Conservation (phyloP, 768 basidiomycete genomes). For the Suillus fuscotomentosus region DNA sequence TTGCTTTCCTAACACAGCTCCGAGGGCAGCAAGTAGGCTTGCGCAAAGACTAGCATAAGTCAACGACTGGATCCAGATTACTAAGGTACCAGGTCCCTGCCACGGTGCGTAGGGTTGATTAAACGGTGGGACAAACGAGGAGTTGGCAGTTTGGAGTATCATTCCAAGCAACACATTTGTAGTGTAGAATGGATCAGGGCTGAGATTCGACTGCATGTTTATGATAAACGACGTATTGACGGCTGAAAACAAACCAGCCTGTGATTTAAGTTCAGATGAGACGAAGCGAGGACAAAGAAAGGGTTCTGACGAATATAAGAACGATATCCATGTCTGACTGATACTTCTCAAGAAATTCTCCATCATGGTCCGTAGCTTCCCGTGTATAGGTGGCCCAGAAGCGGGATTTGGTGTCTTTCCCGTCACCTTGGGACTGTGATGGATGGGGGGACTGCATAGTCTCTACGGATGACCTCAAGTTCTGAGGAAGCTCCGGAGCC, state of each 20-base stretch:
- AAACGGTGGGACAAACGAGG: neutral
- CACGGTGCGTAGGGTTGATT: neutral
- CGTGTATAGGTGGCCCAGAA: constrained; percentile 15
- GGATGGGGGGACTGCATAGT: neutral
- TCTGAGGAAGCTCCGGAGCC: neutral
- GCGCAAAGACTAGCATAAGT: constrained; percentile 14
- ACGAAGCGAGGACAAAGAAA: neutral
- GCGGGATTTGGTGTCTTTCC: neutral
- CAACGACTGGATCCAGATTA: constrained; percentile 15
- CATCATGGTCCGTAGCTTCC: constrained; percentile 16
- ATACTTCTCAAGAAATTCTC: constrained; percentile 17
- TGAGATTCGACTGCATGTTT: constrained; percentile 9
- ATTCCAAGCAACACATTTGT: constrained; percentile 12
- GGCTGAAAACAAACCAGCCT: constrained; percentile 17
- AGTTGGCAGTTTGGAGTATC: constrained; percentile 7
- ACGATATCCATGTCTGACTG: constrained; percentile 18
- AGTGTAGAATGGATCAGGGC: constrained; percentile 10
- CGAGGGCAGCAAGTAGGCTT: constrained; percentile 15
- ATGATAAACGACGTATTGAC: constrained; percentile 14
- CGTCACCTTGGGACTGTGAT: neutral
- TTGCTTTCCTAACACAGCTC: constrained; percentile 12
- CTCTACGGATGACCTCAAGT: neutral
- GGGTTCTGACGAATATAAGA: constrained; percentile 19
- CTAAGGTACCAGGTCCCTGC: neutral
- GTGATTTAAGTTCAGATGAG: neutral